Percentiles rank a stretch among this genome's conserved stretches.
phyloP scores from a whole-genome alignment of 1,284 basidiomycete species.

The Austroboletus novae-zelandiae region DNA sequence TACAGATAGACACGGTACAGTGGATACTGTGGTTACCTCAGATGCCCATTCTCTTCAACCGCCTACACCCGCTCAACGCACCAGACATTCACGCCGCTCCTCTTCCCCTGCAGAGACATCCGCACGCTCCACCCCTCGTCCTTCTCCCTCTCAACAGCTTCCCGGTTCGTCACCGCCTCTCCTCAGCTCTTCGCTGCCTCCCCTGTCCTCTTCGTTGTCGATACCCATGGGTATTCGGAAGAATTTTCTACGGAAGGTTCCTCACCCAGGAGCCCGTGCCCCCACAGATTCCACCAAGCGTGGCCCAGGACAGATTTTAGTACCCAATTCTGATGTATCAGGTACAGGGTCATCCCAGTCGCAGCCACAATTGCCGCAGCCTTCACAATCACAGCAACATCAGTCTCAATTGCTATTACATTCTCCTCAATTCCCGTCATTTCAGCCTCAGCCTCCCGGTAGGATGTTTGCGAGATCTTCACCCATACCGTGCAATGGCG shows the following conservation, averaged over 20 bases:
- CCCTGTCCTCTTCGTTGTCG: constrained; percentile 8
- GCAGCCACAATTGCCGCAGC: constrained; percentile 18
- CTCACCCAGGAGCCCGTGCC: constrained; percentile 18
- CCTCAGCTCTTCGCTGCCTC: constrained; percentile 11
- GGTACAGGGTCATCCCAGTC: constrained; percentile 28
- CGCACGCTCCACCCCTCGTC: background rate
- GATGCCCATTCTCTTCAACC: constrained; percentile 23
- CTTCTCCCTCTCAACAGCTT: constrained; percentile 1
- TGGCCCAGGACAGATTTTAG: constrained; percentile 26
- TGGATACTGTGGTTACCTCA: constrained; percentile 1
- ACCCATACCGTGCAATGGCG: background rate
- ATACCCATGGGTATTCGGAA: constrained; percentile 11
- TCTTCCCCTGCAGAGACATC: constrained; percentile 7
- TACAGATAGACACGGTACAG: background rate
- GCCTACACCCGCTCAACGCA: constrained; percentile 32
- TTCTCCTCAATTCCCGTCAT: constrained; percentile 12
- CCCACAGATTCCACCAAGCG: constrained; percentile 15
- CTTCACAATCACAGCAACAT: constrained; percentile 18
- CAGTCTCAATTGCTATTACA: constrained; percentile 8
- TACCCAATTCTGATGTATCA: constrained; percentile 33
- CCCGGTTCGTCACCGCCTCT: constrained; percentile 15
- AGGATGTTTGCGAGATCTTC: constrained; percentile 1
- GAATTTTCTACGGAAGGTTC: constrained; percentile 29
- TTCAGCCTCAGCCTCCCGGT: constrained; percentile 9
- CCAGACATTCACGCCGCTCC: constrained; percentile 8